These are phyloP conservation scores for Phytopythium ostracodes DNA, from an alignment of 352 stramenopile genomes.

Conservation along the genomic window DNA sequence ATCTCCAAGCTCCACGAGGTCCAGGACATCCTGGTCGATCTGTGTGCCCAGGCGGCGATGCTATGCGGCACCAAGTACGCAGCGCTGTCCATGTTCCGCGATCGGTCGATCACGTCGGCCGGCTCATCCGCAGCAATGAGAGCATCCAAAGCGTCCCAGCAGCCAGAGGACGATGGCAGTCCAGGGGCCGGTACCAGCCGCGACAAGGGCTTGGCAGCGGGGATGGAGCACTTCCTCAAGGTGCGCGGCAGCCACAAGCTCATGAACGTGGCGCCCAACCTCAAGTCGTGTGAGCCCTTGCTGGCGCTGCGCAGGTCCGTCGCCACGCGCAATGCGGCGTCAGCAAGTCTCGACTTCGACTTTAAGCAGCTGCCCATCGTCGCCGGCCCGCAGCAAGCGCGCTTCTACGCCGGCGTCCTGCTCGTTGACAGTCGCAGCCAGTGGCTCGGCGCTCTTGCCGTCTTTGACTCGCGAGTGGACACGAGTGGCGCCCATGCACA, in stretches of 20 bases:
- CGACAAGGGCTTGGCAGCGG: not conserved
- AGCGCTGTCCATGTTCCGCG: slow-evolving; percentile 49
- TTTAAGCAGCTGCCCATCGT: slow-evolving; percentile 66
- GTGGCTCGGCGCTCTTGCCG: slow-evolving; percentile 51
- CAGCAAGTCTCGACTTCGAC: slow-evolving; percentile 31
- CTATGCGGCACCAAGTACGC: slow-evolving; percentile 48
- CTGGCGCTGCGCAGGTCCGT: slow-evolving; percentile 38
- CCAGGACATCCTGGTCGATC: slow-evolving; percentile 48
- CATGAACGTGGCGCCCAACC: slow-evolving; percentile 45
- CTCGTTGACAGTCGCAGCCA: slow-evolving; percentile 38
- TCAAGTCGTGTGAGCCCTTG: slow-evolving; percentile 69
- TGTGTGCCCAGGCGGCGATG: slow-evolving; percentile 44
- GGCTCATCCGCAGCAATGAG: not conserved
- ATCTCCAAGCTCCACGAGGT: slow-evolving; percentile 31
- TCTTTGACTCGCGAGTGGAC: slow-evolving; percentile 54
- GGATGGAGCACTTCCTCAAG: slow-evolving; percentile 51
- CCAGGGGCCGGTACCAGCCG: too few species aligned
- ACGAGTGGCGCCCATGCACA: slow-evolving; percentile 9
- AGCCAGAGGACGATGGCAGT: slow-evolving; percentile 9
- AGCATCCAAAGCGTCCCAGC: not conserved
- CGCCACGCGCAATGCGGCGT: slow-evolving; percentile 39
- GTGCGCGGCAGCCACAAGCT: slow-evolving; percentile 38
- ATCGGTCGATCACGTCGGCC: not conserved
- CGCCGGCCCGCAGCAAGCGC: slow-evolving; percentile 55
- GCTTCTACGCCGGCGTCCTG: slow-evolving; percentile 69